phyloP scores from a whole-genome alignment of 2,329 filamentous ascomycete genomes.

The Microdochium trichocladiopsis region DNA sequence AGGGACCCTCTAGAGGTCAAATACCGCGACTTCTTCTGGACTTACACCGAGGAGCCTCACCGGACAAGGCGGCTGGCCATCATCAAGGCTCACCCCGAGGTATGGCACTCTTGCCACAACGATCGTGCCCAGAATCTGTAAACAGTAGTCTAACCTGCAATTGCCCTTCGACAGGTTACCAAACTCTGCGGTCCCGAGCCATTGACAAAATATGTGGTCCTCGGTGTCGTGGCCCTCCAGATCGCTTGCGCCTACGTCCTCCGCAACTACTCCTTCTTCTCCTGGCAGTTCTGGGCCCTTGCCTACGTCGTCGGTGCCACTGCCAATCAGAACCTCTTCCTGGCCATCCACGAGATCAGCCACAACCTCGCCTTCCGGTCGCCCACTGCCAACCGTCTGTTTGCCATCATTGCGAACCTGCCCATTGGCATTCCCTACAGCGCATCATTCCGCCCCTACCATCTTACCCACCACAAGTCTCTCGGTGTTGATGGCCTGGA shows the following conservation, averaged over 20 bases:
- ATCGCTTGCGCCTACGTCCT: slow-evolving; percentile 71
- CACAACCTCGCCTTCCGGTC: slow-evolving; percentile 93
- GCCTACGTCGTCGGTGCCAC: slow-evolving; percentile 92
- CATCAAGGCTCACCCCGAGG: slow-evolving; percentile 97
- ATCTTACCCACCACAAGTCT: slow-evolving; percentile 98
- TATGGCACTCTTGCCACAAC: slow-evolving; percentile 26
- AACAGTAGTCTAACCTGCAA: not conserved
- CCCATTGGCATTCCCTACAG: slow-evolving; percentile 95
- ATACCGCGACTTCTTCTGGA: slow-evolving; percentile 83
- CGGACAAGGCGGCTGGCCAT: slow-evolving; percentile 85
- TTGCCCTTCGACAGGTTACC: slow-evolving; percentile 57
- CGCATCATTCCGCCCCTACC: slow-evolving; percentile 93
- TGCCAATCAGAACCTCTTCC: slow-evolving; percentile 96
- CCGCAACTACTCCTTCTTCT: slow-evolving; percentile 70
- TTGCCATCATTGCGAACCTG: slow-evolving; percentile 91
- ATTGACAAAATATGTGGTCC: slow-evolving; percentile 88
- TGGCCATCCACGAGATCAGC: slow-evolving; percentile 97
- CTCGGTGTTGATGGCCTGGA: slow-evolving; percentile 94
- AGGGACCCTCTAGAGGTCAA: slow-evolving; percentile 32
- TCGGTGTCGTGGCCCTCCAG: slow-evolving; percentile 77
- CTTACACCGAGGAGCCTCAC: slow-evolving; percentile 97
- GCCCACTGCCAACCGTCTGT: slow-evolving; percentile 69
- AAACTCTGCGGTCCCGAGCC: slow-evolving; percentile 97
- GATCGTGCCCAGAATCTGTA: not conserved
- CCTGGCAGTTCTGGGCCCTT: slow-evolving; percentile 76